These are phyloP conservation scores for Carex littledalei DNA, from an alignment of 176 grass and related monocot species.

Conservation along the genomic window DNA sequence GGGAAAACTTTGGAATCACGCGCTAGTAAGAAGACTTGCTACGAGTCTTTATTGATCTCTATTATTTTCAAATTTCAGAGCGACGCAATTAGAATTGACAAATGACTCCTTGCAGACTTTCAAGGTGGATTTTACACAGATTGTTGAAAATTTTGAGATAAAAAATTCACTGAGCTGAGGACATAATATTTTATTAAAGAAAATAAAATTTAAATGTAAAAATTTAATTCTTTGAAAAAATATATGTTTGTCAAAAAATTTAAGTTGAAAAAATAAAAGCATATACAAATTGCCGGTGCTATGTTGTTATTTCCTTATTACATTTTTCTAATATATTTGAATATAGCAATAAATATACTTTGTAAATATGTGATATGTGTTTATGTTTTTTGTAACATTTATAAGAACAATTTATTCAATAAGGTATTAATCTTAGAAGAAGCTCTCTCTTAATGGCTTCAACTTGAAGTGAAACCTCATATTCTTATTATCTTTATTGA, in stretches of 20 bases:
- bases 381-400: too few relatives aligned
- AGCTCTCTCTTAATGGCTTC: too few relatives aligned
- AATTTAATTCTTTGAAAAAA: not conserved
- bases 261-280: not conserved
- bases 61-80: not conserved
- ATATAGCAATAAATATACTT: too few relatives aligned
- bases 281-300: too few relatives aligned
- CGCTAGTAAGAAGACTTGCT: not conserved
- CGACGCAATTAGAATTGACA: not conserved
- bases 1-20: not conserved
- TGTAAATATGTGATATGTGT: too few relatives aligned
- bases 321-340: too few relatives aligned
- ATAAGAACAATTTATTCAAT: too few relatives aligned
- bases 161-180: not conserved
- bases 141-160: not conserved
- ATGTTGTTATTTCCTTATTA: too few relatives aligned
- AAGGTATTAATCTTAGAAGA: too few relatives aligned
- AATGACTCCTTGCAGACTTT: not conserved
- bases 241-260: not conserved
- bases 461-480: too few relatives aligned
- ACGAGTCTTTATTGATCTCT: not conserved
- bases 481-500: too few relatives aligned
- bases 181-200: not conserved
- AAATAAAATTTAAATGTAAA: not conserved
- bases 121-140: not conserved